These are phyloP conservation scores for Blastobotrys proliferans DNA, from an alignment of 1,139 yeast species.

Conservation along the genomic window DNA sequence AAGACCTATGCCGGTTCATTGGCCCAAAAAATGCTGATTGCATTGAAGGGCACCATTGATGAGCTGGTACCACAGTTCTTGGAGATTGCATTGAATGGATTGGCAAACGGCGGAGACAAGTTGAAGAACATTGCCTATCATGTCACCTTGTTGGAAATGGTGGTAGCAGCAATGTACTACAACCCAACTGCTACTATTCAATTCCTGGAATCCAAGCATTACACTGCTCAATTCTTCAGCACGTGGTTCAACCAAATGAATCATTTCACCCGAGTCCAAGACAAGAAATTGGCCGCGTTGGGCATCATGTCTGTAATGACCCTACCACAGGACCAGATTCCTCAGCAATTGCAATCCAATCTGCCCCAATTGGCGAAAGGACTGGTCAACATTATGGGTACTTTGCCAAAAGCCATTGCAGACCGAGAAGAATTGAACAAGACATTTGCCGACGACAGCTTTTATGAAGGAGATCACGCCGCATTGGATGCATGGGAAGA, in stretches of 20 bases:
- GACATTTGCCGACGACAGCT: slow-evolving; percentile 43
- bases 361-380: slow-evolving; percentile 44
- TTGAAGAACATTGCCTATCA: slow-evolving; percentile 43
- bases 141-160: slow-evolving; percentile 59
- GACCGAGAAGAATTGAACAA: slow-evolving; percentile 60
- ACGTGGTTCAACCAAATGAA: slow-evolving; percentile 64
- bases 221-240: slow-evolving; percentile 51
- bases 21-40: slow-evolving; percentile 52
- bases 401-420: slow-evolving; percentile 67
- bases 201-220: slow-evolving; percentile 46
- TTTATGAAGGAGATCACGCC: slow-evolving; percentile 38
- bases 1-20: slow-evolving; percentile 49
- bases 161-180: slow-evolving; percentile 62
- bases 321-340: slow-evolving; percentile 39
- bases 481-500: slow-evolving; percentile 35
- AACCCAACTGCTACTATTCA: slow-evolving; percentile 54
- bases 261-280: slow-evolving; percentile 68
- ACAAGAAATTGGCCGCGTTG: slow-evolving; percentile 67
- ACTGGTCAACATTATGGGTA: slow-evolving; percentile 48
- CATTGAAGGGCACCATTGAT: slow-evolving; percentile 38
- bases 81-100: slow-evolving; percentile 30
- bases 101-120: slow-evolving; percentile 23
- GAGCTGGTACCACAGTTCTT: slow-evolving; percentile 43
- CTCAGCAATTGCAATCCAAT: slow-evolving; percentile 29
- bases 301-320: slow-evolving; percentile 54